Evolutionary conservation across 2,329 filamentous ascomycete genomes (phyloP), one percentile per base, ranked within the genome.

Genomic region (Neocatenulostroma microsporum): DNA sequence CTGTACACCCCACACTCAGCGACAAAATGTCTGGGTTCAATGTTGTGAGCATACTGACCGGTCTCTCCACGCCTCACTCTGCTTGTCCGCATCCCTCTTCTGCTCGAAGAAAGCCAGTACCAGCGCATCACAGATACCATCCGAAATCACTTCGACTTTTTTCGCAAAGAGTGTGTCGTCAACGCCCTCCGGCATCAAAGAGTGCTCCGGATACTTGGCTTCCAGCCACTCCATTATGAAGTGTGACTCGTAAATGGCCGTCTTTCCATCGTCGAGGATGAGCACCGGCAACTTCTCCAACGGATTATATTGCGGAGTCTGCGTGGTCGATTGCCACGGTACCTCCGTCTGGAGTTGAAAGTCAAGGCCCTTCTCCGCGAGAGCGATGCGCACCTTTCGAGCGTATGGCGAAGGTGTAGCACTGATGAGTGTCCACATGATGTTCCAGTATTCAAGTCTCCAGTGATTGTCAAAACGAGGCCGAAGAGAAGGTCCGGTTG

Each of bases 291-390:
- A 52, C 33, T 65, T 63, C 26, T 64, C 62, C 4, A 64, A 42
- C 0, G 62, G 62, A 23, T 64, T 64, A 54, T 63, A 55, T 25
- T 49, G 40, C 1, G 61, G 59, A 10, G 58, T 65, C 30, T 58
- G 36, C 1, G 62, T 66, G 3, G 55, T 56, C 13, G 44, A 48
- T 47, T 66, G 55, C 62, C 63, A 66, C 0, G 62, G 63, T 1
- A 67, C 62, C 51, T 66, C 63, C 21, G 60, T 65, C 30, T 61
- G 49, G 20, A 67, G 52, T 1, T 38, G 46, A 51, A 66, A 66
- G 3, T 62, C 58, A 14, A 67, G 57, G 38, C 36, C 30, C 45
- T 66, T 66, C 15, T 66, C 56, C 24, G 44, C 39, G 5, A 65
- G 54, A 4, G 55, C 54, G 24, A 66, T 64, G 44, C 62, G 56